These are phyloP conservation scores for Globisporangium rhizosaccharum DNA, from an alignment of 352 stramenopile species.

Conservation along the genomic window DNA sequence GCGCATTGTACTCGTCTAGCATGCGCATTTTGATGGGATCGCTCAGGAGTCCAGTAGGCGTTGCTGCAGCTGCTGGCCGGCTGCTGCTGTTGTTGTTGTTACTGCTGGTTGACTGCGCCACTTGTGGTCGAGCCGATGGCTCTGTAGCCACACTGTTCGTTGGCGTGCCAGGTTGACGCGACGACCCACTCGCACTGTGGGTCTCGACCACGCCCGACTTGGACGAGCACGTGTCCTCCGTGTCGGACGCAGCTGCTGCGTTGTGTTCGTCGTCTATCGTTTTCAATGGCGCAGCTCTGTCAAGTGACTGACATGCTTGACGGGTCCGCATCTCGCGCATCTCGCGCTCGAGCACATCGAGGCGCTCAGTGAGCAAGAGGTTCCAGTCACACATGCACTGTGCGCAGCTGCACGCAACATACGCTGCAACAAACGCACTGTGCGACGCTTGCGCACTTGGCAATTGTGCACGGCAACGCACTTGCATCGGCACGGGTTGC, in stretches of 20 bases:
- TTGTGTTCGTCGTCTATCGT: too few relatives aligned
- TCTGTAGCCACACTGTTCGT: neutral
- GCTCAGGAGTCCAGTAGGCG: neutral
- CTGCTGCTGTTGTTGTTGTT: slow-evolving; percentile 2
- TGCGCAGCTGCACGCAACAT: slow-evolving; percentile 14
- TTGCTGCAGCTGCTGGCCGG: neutral
- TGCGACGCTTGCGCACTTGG: slow-evolving; percentile 8
- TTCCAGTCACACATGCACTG: slow-evolving; percentile 19
- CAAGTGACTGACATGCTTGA: too few relatives aligned
- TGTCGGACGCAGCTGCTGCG: neutral
- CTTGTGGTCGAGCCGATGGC: neutral
- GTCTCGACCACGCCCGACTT: too few relatives aligned
- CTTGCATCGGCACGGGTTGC: too few relatives aligned
- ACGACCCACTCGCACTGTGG: too few relatives aligned
- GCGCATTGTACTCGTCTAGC: slow-evolving; percentile 23
- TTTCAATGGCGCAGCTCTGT: too few relatives aligned
- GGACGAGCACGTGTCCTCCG: too few relatives aligned
- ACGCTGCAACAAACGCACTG: slow-evolving; percentile 11
- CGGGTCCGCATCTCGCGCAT: neutral
- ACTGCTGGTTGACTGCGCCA: too few relatives aligned
- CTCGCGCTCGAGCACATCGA: slow-evolving; percentile 8
- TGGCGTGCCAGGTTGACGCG: too few relatives aligned
- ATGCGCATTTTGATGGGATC: slow-evolving; percentile 15
- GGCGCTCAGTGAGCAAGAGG: slow-evolving; percentile 6
- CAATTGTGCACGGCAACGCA: slow-evolving; percentile 1